These are phyloP conservation scores for Diospyros kaki DNA, from an alignment of 148 eudicot species.

Conservation along the genomic window DNA sequence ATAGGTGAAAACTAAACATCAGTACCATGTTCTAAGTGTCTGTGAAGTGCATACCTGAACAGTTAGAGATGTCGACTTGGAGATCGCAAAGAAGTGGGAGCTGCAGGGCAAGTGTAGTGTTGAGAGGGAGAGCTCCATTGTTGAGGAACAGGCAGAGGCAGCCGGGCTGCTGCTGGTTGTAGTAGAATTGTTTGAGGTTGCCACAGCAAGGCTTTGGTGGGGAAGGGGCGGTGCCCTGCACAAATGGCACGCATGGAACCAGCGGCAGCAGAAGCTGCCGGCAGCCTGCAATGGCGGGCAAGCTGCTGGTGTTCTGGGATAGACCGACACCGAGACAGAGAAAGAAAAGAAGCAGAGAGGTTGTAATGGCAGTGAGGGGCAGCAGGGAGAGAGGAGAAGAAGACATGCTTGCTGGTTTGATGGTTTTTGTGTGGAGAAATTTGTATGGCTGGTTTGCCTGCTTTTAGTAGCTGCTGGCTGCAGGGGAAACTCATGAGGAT, in stretches of 20 bases:
- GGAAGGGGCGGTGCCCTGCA: conserved; percentile 41
- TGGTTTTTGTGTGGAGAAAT: background rate
- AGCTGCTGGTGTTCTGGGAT: too few relatives aligned
- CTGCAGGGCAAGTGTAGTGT: conserved; percentile 56
- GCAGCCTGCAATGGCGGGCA: too few relatives aligned
- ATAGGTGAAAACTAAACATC: too few relatives aligned
- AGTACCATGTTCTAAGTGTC: too few relatives aligned
- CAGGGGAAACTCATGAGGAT: background rate
- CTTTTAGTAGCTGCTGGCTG: background rate
- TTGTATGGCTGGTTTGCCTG: too few relatives aligned
- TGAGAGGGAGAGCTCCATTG: conserved; percentile 51
- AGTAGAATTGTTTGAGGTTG: conserved; percentile 34
- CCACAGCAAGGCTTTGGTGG: conserved; percentile 54
- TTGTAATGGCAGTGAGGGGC: background rate
- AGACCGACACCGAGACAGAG: background rate
- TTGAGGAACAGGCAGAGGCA: conserved; percentile 67
- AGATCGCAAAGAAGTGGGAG: conserved; percentile 54
- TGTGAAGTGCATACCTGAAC: conserved; percentile 28
- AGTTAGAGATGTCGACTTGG: conserved; percentile 38
- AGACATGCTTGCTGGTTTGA: conserved; percentile 3
- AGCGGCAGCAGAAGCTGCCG: conserved; percentile 26
- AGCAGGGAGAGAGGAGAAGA: background rate
- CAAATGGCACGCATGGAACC: conserved; percentile 56
- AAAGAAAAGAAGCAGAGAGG: background rate
- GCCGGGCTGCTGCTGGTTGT: conserved; percentile 20